Percentiles rank a stretch among this genome's conserved stretches.
phyloP scores from a whole-genome alignment of 2,329 filamentous ascomycete species.

The Cercospora citrullina region DNA sequence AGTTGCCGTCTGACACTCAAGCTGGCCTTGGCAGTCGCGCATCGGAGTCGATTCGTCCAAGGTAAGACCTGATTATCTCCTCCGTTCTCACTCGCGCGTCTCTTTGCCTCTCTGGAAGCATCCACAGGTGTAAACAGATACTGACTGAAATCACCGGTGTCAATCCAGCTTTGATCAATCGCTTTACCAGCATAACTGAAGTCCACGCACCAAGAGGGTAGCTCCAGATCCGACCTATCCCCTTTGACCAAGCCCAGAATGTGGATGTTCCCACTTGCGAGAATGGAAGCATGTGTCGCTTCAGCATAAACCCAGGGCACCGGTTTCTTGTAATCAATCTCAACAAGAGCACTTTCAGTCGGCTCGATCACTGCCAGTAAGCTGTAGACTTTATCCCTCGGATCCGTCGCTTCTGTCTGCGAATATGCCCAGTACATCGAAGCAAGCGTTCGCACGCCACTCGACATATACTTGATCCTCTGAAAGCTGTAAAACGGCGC shows the following conservation, averaged over 20 bases:
- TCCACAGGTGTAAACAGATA: background rate
- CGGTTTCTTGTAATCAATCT: background rate
- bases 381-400: conserved; percentile 8
- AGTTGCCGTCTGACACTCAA: background rate
- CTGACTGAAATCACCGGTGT: conserved; percentile 3
- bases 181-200: background rate
- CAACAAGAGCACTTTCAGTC: background rate
- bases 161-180: background rate
- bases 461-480: background rate
- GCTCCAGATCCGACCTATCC: background rate
- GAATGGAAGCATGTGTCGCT: background rate
- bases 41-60: background rate
- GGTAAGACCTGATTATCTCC: background rate
- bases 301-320: background rate
- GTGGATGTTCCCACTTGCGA: background rate
- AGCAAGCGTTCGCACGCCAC: background rate
- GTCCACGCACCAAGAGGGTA: background rate
- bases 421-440: conserved; percentile 2
- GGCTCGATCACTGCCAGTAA: background rate
- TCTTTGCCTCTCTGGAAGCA: background rate
- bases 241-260: background rate
- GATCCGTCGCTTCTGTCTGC: conserved; percentile 1
- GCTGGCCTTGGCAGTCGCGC: background rate
- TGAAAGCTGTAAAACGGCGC: background rate
- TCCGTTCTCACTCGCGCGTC: background rate